A percentile compares a stretch with the other conserved stretches of the same genome.
Evolutionary conservation across 768 basidiomycete genomes (phyloP).

Genomic region (Trametes cingulata): DNA sequence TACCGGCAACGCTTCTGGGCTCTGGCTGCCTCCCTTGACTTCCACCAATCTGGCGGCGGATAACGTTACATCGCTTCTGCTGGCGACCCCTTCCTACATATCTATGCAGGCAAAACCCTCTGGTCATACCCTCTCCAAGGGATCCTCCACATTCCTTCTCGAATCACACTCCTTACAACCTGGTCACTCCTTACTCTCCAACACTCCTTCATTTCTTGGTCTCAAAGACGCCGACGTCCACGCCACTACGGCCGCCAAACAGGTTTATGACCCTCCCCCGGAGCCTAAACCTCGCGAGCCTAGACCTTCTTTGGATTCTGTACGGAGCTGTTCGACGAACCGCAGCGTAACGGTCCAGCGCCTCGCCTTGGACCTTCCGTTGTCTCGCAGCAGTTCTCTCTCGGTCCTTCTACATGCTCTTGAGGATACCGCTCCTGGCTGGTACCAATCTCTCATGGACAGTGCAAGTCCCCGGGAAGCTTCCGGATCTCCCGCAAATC

Average conservation of each 20-base stretch:
- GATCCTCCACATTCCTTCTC: slow-evolving; percentile 1
- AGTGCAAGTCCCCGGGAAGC: background rate
- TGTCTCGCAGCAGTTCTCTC: slow-evolving; percentile 13
- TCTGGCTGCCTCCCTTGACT: too few relatives aligned
- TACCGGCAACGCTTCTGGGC: too few relatives aligned
- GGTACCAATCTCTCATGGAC: slow-evolving; percentile 22
- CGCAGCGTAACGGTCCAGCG: slow-evolving; percentile 15
- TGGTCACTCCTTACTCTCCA: background rate
- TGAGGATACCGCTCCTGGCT: slow-evolving; percentile 19
- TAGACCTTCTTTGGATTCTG: background rate
- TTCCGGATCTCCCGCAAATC: background rate
- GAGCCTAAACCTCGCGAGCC: background rate
- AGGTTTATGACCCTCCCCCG: background rate
- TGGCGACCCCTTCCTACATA: background rate
- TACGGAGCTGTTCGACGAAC: background rate
- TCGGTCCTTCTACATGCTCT: slow-evolving; percentile 13
- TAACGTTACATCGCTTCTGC: background rate
- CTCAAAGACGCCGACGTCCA: background rate
- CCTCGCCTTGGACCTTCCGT: slow-evolving; percentile 16
- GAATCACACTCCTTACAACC: slow-evolving; percentile 10
- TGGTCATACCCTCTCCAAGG: background rate
- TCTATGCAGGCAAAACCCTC: background rate
- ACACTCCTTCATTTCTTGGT: background rate
- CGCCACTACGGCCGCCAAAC: background rate
- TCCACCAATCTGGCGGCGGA: too few relatives aligned